Evolutionary conservation across 2,329 filamentous ascomycete genomes (phyloP), one percentile per base, ranked within the genome.

Genomic region (Nemania abortiva): DNA sequence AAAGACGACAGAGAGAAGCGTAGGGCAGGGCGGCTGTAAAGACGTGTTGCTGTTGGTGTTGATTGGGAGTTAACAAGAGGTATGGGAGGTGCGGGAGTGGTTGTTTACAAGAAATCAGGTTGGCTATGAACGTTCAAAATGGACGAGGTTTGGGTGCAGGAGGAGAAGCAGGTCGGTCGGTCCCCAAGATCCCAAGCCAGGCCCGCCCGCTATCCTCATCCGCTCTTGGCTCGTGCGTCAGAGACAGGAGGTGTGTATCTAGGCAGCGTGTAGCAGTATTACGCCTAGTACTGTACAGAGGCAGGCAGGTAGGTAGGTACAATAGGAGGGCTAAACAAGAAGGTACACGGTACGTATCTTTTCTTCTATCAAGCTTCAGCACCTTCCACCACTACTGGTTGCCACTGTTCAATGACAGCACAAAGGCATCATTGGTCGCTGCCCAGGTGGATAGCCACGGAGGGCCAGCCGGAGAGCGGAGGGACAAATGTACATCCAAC

Each of bases 101-200:
- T 77, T 77, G 75, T 76, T 75, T 70, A 72, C 70, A 65, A 66
- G 73, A 70, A 70, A 72, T 73, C 72, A 73, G 70, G 68, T 71
- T 72, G 59, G 61, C 72, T 72, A 71, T 64, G 71, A 69, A 70
- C 73, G 69, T 75, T 76, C 73, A 77, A 77, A 77, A 76, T 76
- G 74, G 39, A 71, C 63, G 70, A 77, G 69, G 75, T 70, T 72
- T 73, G 68, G 70, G 72, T 72, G 71, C 70, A 63, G 72, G 72
- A 73, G 72, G 72, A 73, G 72, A 72, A 73, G 53, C 45, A 53
- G 54, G 50, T 53, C 50, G 50, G 52, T 37, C 45, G 52, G 52
- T 54, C 65, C 70, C 65, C 59, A 66, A 69, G 52, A 50, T 63
- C 70, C 65, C 56, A 66, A 69, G 39, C 45, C 65, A 70, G 64